Evolutionary conservation across 306 rosid genomes (phyloP).

Genomic region (Corylus avellana): DNA sequence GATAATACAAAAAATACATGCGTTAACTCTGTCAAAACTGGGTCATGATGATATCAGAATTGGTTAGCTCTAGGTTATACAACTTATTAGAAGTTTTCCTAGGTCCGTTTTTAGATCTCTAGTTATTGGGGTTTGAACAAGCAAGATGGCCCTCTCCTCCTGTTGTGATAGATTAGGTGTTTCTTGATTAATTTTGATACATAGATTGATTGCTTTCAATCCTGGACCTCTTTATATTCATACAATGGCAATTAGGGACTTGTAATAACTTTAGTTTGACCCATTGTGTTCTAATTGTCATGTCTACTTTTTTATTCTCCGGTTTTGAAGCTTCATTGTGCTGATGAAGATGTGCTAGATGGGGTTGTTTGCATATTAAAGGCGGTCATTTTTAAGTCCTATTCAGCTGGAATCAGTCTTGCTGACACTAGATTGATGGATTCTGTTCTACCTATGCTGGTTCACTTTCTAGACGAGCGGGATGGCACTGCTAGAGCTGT

Average conservation of each 20-base stretch:
- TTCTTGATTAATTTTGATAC: slow-evolving; percentile 2
- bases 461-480: slow-evolving; percentile 78
- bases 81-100: neutral
- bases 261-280: neutral
- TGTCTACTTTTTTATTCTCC: slow-evolving; percentile 4
- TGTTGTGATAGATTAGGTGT: slow-evolving; percentile 11
- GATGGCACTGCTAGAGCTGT: slow-evolving; percentile 85
- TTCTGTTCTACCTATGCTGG: slow-evolving; percentile 57
- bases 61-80: neutral
- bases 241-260: neutral
- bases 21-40: neutral
- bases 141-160: slow-evolving; percentile 3
- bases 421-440: slow-evolving; percentile 49
- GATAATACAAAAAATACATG: neutral
- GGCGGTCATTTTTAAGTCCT: slow-evolving; percentile 63
- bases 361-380: slow-evolving; percentile 73
- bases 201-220: slow-evolving; percentile 2
- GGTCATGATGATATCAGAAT: neutral
- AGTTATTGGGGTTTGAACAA: neutral
- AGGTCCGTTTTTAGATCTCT: neutral
- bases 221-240: neutral
- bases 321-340: slow-evolving; percentile 65
- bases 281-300: slow-evolving; percentile 5
- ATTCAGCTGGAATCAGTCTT: slow-evolving; percentile 49
- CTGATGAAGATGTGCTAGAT: slow-evolving; percentile 65